Base-by-base conservation (phyloP, 345 rosid genomes). In the Aegle marmelos region DNA sequence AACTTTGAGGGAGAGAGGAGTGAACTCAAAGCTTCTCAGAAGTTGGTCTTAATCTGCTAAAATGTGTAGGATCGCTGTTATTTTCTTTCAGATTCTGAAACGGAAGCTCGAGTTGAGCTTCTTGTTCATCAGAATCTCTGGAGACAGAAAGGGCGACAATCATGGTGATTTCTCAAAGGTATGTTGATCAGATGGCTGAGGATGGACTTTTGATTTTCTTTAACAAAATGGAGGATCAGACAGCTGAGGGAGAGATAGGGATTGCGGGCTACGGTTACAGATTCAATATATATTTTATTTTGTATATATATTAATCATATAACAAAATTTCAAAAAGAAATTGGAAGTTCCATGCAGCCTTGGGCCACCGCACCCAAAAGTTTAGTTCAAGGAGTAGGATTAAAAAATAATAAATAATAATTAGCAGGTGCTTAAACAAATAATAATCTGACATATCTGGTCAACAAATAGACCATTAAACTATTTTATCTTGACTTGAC, bases 11-110 rank as follows among this genome's bases (percentile, higher is more conserved):
- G 22, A 21, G 27, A 65, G 53, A 87, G 30, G 82, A 83, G 88
- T 85, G 79, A 78, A 6, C 58, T 78, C 87, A 67, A 87, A 85
- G 85, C 36, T 80, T 82, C 31, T 70, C 63, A 39, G 53, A 36
- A 80, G 82, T 74, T 82, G 82, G 87, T 83, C 81, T 22, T 74
- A 33, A 61, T 87, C 84, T 34, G 57, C 53, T 27, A 17, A 36
- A 4, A 11, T 3, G 41, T 37, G 14, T 45, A 77, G 70, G 54
- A 30, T 4, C 7, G 41, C 30, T 41, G 54, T 70, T 70, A 73
- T 13, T 39, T 57, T 48, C 34, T 56, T 11, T 60, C 10, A 21
- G 70, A 41, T 57, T 31, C 73, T 75, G 77, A 72, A 27, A 48
- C 48, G 41, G 74, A 76, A 79, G 74, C 79, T 61, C 45, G 45